A percentile compares a stretch with the other conserved stretches of the same genome.
Conservation (phyloP, 1,284 basidiomycete species). For the Apiotrichum sp. region DNA sequence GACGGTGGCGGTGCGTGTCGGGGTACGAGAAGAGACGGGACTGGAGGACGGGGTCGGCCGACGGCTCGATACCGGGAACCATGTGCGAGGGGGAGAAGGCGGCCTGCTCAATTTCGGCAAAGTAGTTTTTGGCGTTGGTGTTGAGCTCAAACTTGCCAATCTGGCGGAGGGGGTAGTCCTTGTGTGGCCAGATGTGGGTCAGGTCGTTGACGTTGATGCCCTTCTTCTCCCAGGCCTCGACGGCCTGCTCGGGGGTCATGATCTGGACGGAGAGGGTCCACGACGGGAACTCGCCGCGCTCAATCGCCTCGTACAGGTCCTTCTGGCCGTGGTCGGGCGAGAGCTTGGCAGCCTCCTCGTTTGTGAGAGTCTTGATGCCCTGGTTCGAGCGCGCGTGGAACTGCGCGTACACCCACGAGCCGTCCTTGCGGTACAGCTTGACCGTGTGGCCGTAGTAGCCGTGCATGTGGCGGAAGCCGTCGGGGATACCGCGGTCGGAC, state of each 20-base stretch:
- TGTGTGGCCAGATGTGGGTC: constrained; percentile 83
- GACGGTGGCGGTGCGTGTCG: constrained; percentile 79
- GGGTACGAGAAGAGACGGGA: constrained; percentile 92
- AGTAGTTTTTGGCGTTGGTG: constrained; percentile 62
- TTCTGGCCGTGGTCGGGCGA: constrained; percentile 78
- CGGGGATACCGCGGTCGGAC: constrained; percentile 79
- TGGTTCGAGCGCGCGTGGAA: constrained; percentile 69
- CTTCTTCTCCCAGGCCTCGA: constrained; percentile 60
- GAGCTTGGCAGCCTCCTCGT: constrained; percentile 40
- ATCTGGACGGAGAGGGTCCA: constrained; percentile 56
- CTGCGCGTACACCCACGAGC: constrained; percentile 75
- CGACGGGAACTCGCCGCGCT: constrained; percentile 56
- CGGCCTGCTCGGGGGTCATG: constrained; percentile 85
- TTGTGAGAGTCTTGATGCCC: constrained; percentile 60
- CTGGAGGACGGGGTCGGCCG: constrained; percentile 84
- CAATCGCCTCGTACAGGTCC: constrained; percentile 67
- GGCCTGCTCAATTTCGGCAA: constrained; percentile 71
- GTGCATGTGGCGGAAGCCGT: constrained; percentile 65
- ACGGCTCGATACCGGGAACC: constrained; percentile 79
- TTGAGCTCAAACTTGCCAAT: constrained; percentile 81
- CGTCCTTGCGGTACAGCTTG: constrained; percentile 78
- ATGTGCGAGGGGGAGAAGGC: constrained; percentile 63
- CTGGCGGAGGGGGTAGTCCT: constrained; percentile 75
- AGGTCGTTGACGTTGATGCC: constrained; percentile 60
- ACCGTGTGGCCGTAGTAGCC: constrained; percentile 88